Evolutionary conservation across 176 grass and related monocot genomes (phyloP), one percentile per base, ranked within the genome.

Genomic region (Triticum dicoccoides): DNA sequence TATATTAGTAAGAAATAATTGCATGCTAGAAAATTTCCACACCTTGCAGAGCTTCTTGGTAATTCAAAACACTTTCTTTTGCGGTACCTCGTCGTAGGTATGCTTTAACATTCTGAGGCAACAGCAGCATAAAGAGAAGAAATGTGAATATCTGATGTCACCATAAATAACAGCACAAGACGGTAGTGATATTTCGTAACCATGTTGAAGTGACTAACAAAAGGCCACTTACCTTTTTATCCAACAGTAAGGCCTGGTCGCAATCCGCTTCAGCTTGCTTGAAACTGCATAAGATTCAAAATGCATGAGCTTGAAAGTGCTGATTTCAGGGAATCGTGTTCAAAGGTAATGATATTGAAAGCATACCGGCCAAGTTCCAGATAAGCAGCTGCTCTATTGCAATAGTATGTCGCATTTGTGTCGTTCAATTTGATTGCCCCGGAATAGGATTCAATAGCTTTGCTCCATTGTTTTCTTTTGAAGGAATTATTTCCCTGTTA

Each of bases 381-480:
- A 88, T 84, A 96, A 74, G 97, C 97, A 88, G 97, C 97, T 74
- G 97, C 92, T 85, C 97, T 99, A 77, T 99, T 99, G 86, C 94
- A 93, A 82, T 94, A 99, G 83, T 94, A 99, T 51, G 90, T 99
- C 79, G 97, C 92, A 91, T 94, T 96, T 86, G 88, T 78, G 88
- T 78, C 78, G 72, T 89, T 90, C 78, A 96, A 82, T 83, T 88
- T 87, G 76, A 96, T 94, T 45, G 94, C 94, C 82, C 94, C 85
- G 62, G 97, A 92, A 91, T 99, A 99, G 77, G 88, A 91, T 38
- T 83, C 87, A 83, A 91, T 86, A 2, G 97, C 97, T 86, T 93
- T 99, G 83, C 85, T 91, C 97, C 94, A 99, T 52, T 99, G 66
- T 88, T 65, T 96, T 82, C 65, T 82, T 84, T 94, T 99, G 75